phyloP scores from a whole-genome alignment of 2,329 filamentous ascomycete genomes.

The Xylariaceae sp. region DNA sequence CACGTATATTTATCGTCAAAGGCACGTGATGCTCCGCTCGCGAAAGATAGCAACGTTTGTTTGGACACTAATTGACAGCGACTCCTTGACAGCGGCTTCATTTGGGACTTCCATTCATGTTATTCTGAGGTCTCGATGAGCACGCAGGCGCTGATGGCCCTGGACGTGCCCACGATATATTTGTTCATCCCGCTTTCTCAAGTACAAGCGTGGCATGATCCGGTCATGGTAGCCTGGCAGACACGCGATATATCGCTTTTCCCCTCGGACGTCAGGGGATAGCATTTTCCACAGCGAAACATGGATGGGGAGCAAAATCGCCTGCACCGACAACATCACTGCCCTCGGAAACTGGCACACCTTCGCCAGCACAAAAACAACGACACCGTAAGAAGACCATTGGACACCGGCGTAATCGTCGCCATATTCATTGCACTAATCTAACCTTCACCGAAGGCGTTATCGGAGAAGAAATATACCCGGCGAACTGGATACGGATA shows the following conservation, averaged over 20 bases:
- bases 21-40: background rate
- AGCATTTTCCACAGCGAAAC: background rate
- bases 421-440: background rate
- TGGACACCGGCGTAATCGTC: background rate
- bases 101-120: constrained; percentile 5
- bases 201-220: background rate
- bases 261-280: constrained; percentile 2
- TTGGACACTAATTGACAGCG: background rate
- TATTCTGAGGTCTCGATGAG: constrained; percentile 12
- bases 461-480: background rate
- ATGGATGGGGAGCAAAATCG: background rate
- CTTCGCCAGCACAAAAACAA: background rate
- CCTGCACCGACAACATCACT: background rate
- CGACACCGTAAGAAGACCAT: background rate
- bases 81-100: constrained; percentile 2
- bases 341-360: background rate
- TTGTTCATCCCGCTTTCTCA: background rate
- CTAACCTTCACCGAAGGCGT: background rate
- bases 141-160: constrained; percentile 5
- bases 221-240: constrained; percentile 3
- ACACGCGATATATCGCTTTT: background rate
- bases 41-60: background rate
- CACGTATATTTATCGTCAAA: constrained; percentile 10
- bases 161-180: background rate
- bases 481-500: background rate